These are phyloP conservation scores for Aspergillus bridgeri DNA, from an alignment of 495 filamentous ascomycete genomes.

Conservation along the genomic window DNA sequence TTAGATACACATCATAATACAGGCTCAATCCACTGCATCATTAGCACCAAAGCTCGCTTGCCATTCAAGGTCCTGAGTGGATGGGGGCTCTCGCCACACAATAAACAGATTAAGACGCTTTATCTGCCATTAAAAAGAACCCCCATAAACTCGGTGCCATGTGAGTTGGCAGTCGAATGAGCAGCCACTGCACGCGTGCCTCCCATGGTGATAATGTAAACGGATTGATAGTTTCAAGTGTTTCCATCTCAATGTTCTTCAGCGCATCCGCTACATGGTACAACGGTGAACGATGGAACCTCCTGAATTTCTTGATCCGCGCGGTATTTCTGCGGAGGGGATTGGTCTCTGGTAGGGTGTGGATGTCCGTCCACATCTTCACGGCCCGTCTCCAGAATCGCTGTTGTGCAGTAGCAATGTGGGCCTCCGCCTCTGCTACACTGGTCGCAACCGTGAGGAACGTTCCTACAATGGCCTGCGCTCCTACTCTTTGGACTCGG, in stretches of 20 bases:
- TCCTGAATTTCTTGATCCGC: constrained; percentile 13
- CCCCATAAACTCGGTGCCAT: too few species aligned
- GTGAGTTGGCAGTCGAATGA: too few species aligned
- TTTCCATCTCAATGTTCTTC: constrained; percentile 13
- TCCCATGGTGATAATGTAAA: too few species aligned
- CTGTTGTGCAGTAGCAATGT: constrained; percentile 20
- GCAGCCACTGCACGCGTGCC: constrained; percentile 12
- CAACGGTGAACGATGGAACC: constrained; percentile 8
- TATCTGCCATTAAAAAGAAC: too few species aligned
- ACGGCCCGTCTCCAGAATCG: constrained; percentile 24
- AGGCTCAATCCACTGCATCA: too few species aligned
- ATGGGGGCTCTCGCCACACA: too few species aligned
- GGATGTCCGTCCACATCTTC: constrained; percentile 24
- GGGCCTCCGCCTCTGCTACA: constrained; percentile 24
- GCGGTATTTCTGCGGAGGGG: constrained; percentile 17
- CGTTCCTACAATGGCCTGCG: constrained; percentile 29
- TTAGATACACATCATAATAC: too few species aligned
- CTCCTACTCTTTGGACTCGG: constrained; percentile 27
- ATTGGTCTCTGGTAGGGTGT: constrained; percentile 23
- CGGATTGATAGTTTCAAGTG: too few species aligned
- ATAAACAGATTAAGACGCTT: too few species aligned
- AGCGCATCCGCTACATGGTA: constrained; percentile 9
- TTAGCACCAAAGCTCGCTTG: too few species aligned
- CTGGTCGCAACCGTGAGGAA: constrained; percentile 24
- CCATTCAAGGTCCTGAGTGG: too few species aligned